phyloP scores from a whole-genome alignment of 306 rosid species.

The Sicyos baderoa region DNA sequence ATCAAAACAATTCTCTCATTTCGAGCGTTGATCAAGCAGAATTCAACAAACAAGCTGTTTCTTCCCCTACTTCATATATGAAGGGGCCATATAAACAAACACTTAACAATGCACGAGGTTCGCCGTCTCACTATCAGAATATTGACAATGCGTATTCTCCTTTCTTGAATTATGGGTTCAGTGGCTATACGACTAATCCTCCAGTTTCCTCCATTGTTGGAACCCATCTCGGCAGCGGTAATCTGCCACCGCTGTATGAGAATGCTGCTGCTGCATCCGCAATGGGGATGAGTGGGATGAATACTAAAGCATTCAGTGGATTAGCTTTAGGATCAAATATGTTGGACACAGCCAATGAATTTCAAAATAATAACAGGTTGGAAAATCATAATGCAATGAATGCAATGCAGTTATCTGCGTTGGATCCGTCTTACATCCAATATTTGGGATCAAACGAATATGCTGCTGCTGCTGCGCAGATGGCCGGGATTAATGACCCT shows the following conservation, averaged over 20 bases:
- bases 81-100: constrained; percentile 48
- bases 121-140: constrained; percentile 50
- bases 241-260: constrained; percentile 70
- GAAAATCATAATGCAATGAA: constrained; percentile 58
- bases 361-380: constrained; percentile 51
- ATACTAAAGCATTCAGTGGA: constrained; percentile 59
- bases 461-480: constrained; percentile 43
- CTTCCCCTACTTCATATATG: constrained; percentile 43
- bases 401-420: constrained; percentile 57
- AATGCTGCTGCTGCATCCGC: constrained; percentile 81
- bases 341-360: constrained; percentile 39
- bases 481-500: constrained; percentile 57
- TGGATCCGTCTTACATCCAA: constrained; percentile 78
- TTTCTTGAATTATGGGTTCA: constrained; percentile 50
- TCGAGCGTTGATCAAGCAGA: constrained; percentile 43
- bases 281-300: constrained; percentile 62
- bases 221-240: constrained; percentile 64
- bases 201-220: constrained; percentile 58
- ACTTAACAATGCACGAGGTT: constrained; percentile 46
- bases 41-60: constrained; percentile 36
- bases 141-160: constrained; percentile 51
- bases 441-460: constrained; percentile 73
- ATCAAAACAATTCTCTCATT: constrained; percentile 37
- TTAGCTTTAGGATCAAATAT: constrained; percentile 45
- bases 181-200: constrained; percentile 64